Evolutionary conservation across 345 rosid genomes (phyloP).

Genomic region (Linum lewisii): DNA sequence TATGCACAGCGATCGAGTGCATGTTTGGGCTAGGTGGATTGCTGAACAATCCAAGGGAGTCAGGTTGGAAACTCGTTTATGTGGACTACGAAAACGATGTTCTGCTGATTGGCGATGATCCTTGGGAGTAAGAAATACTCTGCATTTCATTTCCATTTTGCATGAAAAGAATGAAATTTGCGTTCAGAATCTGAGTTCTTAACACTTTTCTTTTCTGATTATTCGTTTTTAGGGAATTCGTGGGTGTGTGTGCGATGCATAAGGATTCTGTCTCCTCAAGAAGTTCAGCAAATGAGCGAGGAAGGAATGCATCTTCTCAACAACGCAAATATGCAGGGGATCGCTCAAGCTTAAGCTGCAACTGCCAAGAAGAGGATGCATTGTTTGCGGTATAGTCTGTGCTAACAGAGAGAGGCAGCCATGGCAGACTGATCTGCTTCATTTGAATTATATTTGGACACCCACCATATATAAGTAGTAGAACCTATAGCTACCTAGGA

Average conservation of each 20-base stretch:
- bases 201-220: not conserved
- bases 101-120: constrained; percentile 95
- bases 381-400: not conserved
- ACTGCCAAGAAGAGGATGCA: not conserved
- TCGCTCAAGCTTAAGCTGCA: not conserved
- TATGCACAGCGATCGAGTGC: constrained; percentile 72
- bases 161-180: not conserved
- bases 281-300: constrained; percentile 98
- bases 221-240: constrained; percentile 53
- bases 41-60: constrained; percentile 65
- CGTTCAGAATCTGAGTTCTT: too few species aligned
- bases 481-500: too few species aligned
- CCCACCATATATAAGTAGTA: too few species aligned
- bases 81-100: constrained; percentile 96
- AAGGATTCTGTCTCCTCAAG: constrained; percentile 85
- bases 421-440: too few species aligned
- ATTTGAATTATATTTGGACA: not conserved
- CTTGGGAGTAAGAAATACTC: constrained; percentile 81
- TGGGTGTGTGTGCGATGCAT: constrained; percentile 94
- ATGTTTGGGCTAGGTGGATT: constrained; percentile 94
- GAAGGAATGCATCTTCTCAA: constrained; percentile 96
- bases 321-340: constrained; percentile 47
- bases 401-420: too few species aligned
- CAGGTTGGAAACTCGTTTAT: constrained; percentile 90
- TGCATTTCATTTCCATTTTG: constrained; percentile 1